These are phyloP conservation scores for Neonectria ditissima DNA, from an alignment of 2,329 filamentous ascomycete species.

Conservation along the genomic window DNA sequence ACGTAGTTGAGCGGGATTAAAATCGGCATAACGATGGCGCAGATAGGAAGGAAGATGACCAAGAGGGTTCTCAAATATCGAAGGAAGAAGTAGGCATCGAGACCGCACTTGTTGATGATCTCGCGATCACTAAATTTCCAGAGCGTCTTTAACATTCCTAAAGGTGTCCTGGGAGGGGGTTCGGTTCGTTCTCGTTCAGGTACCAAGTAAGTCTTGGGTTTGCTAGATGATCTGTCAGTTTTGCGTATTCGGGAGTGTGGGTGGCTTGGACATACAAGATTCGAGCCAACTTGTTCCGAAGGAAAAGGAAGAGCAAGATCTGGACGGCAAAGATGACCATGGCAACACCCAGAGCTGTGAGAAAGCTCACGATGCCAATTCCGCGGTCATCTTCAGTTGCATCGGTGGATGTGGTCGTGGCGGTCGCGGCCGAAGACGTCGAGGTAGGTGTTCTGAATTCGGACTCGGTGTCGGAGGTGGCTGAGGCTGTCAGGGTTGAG, in stretches of 20 bases:
- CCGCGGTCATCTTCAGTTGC: constrained; percentile 58
- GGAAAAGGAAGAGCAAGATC: constrained; percentile 77
- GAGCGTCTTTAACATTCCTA: constrained; percentile 68
- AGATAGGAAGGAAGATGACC: constrained; percentile 90
- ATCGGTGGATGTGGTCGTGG: constrained; percentile 12
- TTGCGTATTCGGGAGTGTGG: not conserved
- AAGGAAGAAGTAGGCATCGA: constrained; percentile 98
- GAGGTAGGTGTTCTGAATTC: constrained; percentile 17
- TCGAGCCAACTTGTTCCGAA: constrained; percentile 82
- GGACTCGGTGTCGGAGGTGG: constrained; percentile 16
- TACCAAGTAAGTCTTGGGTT: constrained; percentile 87
- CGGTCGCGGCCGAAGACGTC: not conserved
- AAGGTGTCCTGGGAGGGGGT: constrained; percentile 71
- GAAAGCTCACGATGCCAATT: constrained; percentile 60
- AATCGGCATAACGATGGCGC: constrained; percentile 82
- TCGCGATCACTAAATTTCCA: constrained; percentile 79
- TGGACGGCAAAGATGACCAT: constrained; percentile 72
- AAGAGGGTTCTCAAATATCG: constrained; percentile 83
- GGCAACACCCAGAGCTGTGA: constrained; percentile 73
- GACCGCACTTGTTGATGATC: constrained; percentile 92
- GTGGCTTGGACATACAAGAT: constrained; percentile 75
- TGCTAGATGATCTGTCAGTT: constrained; percentile 58
- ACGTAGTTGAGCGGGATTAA: constrained; percentile 86
- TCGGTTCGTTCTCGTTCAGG: constrained; percentile 85
- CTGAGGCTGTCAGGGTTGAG: constrained; percentile 29